phyloP scores from a whole-genome alignment of 306 rosid genomes.

The Lathyrus tuberosus region DNA sequence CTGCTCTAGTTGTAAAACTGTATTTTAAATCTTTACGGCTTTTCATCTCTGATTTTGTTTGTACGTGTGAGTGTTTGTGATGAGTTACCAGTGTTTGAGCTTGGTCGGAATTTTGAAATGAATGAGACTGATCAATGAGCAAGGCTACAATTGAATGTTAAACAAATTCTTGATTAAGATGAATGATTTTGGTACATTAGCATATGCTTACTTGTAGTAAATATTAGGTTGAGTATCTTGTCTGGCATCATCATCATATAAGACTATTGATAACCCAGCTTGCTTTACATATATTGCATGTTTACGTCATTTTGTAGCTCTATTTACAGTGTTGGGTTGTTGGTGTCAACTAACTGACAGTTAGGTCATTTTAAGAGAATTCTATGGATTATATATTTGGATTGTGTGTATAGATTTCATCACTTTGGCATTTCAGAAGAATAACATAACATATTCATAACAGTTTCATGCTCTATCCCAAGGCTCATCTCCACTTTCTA shows the following conservation, averaged over 20 bases:
- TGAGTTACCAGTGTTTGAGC: conserved; percentile 6
- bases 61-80: conserved; percentile 6
- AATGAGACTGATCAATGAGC: not conserved
- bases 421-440: not conserved
- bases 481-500: not conserved
- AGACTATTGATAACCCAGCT: too few relatives aligned
- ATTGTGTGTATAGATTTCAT: not conserved
- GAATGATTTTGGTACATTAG: conserved; percentile 10
- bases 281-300: not conserved
- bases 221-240: not conserved
- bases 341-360: not conserved
- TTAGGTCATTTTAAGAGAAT: not conserved
- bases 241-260: too few relatives aligned
- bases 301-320: not conserved
- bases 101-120: conserved; percentile 1
- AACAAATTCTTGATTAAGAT: not conserved
- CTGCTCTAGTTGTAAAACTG: conserved; percentile 1
- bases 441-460: not conserved
- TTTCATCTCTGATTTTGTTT: not conserved
- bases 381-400: not conserved
- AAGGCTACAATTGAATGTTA: conserved; percentile 9
- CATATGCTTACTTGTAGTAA: not conserved
- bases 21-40: conserved; percentile 24
- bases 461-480: not conserved
- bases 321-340: not conserved